Conservation (phyloP, 768 basidiomycete species). For the Auricularia auricula-judae region DNA sequence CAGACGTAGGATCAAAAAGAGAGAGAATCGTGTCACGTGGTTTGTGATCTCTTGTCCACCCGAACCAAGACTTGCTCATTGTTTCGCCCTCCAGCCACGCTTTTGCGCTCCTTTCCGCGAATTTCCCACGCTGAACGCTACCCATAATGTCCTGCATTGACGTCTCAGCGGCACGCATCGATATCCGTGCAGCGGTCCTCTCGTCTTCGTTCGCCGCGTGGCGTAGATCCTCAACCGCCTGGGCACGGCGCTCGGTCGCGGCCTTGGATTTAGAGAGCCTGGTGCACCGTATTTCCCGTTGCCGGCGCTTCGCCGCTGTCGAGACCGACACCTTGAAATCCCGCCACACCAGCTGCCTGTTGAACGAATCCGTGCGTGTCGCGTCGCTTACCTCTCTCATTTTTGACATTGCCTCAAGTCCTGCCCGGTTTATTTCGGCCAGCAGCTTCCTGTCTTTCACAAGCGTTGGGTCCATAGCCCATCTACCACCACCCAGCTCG, state of each 20-base stretch:
- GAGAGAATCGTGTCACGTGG: background rate
- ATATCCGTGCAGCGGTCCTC: background rate
- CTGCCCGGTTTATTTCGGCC: background rate
- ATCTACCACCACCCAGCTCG: background rate
- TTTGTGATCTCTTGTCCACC: background rate
- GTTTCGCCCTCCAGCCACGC: background rate
- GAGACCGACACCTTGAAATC: background rate
- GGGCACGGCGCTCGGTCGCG: background rate
- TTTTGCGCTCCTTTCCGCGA: background rate
- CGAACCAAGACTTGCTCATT: background rate
- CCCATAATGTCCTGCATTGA: background rate
- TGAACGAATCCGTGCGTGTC: background rate
- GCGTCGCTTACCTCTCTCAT: too few species aligned
- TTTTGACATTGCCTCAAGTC: background rate
- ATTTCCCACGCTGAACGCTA: background rate
- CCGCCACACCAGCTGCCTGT: background rate
- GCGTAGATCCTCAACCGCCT: background rate
- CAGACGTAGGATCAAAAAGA: background rate
- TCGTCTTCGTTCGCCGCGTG: background rate
- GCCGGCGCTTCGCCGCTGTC: background rate
- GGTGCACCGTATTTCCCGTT: background rate
- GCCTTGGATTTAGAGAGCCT: background rate
- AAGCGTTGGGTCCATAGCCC: background rate
- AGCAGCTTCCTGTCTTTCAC: background rate
- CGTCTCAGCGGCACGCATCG: background rate